Conservation (phyloP, 192 early-diverging fungal species). For the Spizellomyces sp. region DNA sequence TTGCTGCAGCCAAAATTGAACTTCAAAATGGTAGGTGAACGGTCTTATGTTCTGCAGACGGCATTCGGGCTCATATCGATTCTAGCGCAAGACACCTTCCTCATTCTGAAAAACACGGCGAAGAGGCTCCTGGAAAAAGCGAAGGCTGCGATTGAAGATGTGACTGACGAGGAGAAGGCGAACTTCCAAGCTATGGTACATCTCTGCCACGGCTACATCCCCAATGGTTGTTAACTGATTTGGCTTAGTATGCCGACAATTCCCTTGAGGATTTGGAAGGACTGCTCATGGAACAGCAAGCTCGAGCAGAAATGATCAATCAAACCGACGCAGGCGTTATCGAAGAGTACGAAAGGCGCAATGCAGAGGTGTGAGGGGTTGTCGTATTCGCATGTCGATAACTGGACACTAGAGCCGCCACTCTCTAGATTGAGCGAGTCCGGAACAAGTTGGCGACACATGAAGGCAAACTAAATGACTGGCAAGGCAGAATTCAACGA, state of each 20-base stretch:
- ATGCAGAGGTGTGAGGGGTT: conserved; percentile 38
- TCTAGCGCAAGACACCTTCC: background rate
- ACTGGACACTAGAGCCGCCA: too few relatives aligned
- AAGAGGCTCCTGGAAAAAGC: background rate
- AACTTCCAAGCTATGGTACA: background rate
- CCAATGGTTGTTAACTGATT: too few relatives aligned
- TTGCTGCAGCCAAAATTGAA: background rate
- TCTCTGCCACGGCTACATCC: too few relatives aligned
- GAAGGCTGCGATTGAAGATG: conserved; percentile 1
- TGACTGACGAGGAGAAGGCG: conserved; percentile 24
- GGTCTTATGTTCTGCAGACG: too few relatives aligned
- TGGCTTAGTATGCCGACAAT: conserved; percentile 21
- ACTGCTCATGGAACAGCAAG: conserved; percentile 52
- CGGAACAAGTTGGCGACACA: conserved; percentile 42
- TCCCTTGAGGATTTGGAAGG: conserved; percentile 69
- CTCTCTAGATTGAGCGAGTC: conserved; percentile 45
- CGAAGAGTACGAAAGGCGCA: conserved; percentile 67
- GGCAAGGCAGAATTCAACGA: conserved; percentile 16
- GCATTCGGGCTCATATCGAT: background rate
- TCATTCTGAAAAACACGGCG: background rate
- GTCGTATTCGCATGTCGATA: too few relatives aligned
- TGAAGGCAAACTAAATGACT: conserved; percentile 37
- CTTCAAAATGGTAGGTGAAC: background rate
- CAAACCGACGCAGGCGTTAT: conserved; percentile 61
- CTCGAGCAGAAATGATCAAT: conserved; percentile 58